Evolutionary conservation across 495 filamentous ascomycete species (phyloP).

Genomic region (Aspergillus avenaceus): DNA sequence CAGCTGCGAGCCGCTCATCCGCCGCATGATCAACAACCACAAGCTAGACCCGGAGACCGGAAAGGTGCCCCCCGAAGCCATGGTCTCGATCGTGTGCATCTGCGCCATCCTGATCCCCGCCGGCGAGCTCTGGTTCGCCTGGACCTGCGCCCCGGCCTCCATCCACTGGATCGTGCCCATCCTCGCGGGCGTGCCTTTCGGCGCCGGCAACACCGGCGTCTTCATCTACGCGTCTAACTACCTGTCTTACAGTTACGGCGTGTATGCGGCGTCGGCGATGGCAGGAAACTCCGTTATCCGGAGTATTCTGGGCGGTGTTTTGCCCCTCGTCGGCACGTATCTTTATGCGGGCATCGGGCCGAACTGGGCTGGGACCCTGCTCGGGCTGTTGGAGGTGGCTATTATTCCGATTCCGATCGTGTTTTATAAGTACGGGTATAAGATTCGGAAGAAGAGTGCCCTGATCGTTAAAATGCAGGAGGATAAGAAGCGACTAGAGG

Average conservation of each 20-base stretch:
- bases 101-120: conserved; percentile 61
- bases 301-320: conserved; percentile 59
- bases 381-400: conserved; percentile 20
- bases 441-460: conserved; percentile 17
- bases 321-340: conserved; percentile 69
- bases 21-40: conserved; percentile 67
- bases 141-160: conserved; percentile 64
- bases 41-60: conserved; percentile 63
- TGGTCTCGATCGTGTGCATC: conserved; percentile 64
- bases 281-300: conserved; percentile 71
- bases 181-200: conserved; percentile 71
- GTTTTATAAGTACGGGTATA: conserved; percentile 23
- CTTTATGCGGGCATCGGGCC: conserved; percentile 66
- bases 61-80: conserved; percentile 65
- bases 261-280: conserved; percentile 71
- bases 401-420: conserved; percentile 22
- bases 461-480: conserved; percentile 21
- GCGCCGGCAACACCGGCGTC: conserved; percentile 64
- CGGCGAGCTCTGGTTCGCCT: conserved; percentile 74
- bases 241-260: conserved; percentile 68
- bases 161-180: conserved; percentile 78
- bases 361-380: conserved; percentile 67
- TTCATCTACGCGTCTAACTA: conserved; percentile 82
- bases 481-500: conserved; percentile 18
- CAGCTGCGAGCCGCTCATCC: conserved; percentile 61